Evolutionary conservation across 179 eudicot genomes (phyloP).

Genomic region (Camellia oleifera): DNA sequence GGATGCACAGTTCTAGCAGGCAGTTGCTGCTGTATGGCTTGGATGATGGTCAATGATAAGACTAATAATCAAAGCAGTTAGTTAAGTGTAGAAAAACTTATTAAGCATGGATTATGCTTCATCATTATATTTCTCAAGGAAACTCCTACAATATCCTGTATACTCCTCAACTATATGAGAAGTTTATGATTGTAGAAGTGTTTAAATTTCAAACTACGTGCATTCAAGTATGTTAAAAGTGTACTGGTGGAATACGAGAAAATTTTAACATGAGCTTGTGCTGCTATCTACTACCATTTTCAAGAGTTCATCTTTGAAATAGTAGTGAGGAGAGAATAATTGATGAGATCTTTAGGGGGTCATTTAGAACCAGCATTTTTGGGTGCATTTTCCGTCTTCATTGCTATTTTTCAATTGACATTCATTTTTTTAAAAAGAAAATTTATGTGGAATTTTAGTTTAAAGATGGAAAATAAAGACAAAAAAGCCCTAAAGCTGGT

Average conservation of each 20-base stretch:
- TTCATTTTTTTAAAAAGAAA: too few species aligned
- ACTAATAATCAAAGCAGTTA: background rate
- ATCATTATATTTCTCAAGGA: background rate
- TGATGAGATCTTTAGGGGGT: background rate
- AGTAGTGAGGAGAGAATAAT: background rate
- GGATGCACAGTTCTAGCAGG: background rate
- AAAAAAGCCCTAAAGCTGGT: too few species aligned
- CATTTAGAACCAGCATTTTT: too few species aligned
- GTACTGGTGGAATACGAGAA: background rate
- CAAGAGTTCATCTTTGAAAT: background rate
- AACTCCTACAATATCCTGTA: background rate
- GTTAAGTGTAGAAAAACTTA: background rate
- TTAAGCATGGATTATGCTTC: too few species aligned
- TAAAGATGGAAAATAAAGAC: too few species aligned
- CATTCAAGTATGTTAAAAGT: background rate
- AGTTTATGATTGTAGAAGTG: background rate
- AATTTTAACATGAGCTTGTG: background rate
- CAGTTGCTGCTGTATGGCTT: background rate
- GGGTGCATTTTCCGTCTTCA: too few species aligned
- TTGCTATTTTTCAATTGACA: too few species aligned
- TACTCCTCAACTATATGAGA: background rate
- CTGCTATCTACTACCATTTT: background rate
- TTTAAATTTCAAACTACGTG: background rate
- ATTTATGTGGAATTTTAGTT: too few species aligned
- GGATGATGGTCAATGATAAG: background rate